These are phyloP conservation scores for Friedmanniomyces simplex DNA, from an alignment of 495 filamentous ascomycete genomes.

Conservation along the genomic window DNA sequence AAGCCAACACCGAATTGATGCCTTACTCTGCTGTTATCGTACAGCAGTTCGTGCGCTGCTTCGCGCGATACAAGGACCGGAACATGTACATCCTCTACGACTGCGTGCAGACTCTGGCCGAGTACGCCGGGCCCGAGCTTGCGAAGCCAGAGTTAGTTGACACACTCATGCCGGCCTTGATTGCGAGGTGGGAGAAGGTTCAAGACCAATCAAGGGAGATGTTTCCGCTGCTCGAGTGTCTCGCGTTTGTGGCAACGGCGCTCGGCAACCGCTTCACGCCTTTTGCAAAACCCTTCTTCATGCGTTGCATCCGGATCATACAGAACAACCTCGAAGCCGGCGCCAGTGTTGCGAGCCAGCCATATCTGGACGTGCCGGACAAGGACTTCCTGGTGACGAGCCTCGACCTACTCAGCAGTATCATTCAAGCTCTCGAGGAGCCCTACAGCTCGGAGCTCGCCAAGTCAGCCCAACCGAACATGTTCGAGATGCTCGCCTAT, in stretches of 20 bases:
- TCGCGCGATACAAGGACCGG: conserved; percentile 89
- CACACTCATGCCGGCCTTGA: conserved; percentile 88
- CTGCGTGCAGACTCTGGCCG: conserved; percentile 93
- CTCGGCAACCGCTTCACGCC: conserved; percentile 72
- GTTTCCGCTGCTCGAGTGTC: conserved; percentile 87
- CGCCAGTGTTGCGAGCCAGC: conserved; percentile 47
- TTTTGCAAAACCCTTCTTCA: conserved; percentile 74
- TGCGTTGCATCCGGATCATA: conserved; percentile 79
- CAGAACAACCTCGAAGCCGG: conserved; percentile 77
- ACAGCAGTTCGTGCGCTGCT: conserved; percentile 83
- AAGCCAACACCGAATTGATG: conserved; percentile 65
- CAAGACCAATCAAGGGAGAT: conserved; percentile 84
- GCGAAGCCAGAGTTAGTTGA: conserved; percentile 66
- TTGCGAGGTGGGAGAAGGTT: conserved; percentile 79
- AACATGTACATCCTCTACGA: conserved; percentile 99
- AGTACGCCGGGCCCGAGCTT: conserved; percentile 73
- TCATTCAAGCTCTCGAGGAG: conserved; percentile 82
- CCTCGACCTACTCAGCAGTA: conserved; percentile 83
- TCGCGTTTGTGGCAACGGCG: conserved; percentile 87
- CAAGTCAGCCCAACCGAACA: conserved; percentile 58
- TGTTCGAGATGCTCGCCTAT: conserved; percentile 81
- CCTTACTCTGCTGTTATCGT: conserved; percentile 86
- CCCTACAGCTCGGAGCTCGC: conserved; percentile 66
- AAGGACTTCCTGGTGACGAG: conserved; percentile 97
- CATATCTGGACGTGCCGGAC: conserved; percentile 67